A percentile compares a stretch with the other conserved stretches of the same genome.
These are phyloP conservation scores for Thinopyrum elongatum DNA, from an alignment of 176 grass and related monocot species.

Conservation along the genomic window DNA sequence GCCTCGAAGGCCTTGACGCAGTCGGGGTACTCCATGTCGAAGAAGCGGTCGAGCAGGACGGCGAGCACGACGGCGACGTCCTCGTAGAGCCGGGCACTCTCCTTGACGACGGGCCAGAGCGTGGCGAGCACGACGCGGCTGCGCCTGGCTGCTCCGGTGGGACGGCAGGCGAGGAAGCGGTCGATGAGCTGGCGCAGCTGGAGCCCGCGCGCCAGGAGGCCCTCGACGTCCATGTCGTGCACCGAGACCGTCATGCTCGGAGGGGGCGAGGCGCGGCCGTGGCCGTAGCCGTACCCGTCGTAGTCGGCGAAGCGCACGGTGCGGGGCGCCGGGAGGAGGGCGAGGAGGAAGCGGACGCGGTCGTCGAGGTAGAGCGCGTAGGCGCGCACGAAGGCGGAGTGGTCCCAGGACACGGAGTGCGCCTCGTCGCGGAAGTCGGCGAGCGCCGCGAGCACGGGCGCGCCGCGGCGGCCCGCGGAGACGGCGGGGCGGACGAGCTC, in stretches of 20 bases:
- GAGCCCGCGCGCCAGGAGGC: slow-evolving; percentile 42
- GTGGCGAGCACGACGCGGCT: slow-evolving; percentile 54
- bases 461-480: not conserved
- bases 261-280: not conserved
- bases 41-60: slow-evolving; percentile 67
- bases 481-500: slow-evolving; percentile 45
- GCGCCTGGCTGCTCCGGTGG: slow-evolving; percentile 41
- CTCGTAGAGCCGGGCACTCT: slow-evolving; percentile 54
- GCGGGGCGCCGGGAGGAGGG: slow-evolving; percentile 28
- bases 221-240: slow-evolving; percentile 55
- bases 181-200: slow-evolving; percentile 59
- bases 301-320: slow-evolving; percentile 20
- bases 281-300: not conserved
- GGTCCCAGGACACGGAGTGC: slow-evolving; percentile 75
- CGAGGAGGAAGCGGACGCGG: slow-evolving; percentile 51
- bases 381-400: slow-evolving; percentile 68
- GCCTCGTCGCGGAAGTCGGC: slow-evolving; percentile 86
- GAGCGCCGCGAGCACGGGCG: slow-evolving; percentile 47
- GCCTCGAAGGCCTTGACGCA: slow-evolving; percentile 77
- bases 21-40: slow-evolving; percentile 71
- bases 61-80: slow-evolving; percentile 55
- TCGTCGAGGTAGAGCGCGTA: slow-evolving; percentile 77
- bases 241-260: slow-evolving; percentile 10
- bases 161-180: slow-evolving; percentile 65
- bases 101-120: slow-evolving; percentile 37